Evolutionary conservation across 108 stramenopile species (phyloP), one percentile per base, ranked within the genome.

Genomic region (Fragilaria crotonensis): DNA sequence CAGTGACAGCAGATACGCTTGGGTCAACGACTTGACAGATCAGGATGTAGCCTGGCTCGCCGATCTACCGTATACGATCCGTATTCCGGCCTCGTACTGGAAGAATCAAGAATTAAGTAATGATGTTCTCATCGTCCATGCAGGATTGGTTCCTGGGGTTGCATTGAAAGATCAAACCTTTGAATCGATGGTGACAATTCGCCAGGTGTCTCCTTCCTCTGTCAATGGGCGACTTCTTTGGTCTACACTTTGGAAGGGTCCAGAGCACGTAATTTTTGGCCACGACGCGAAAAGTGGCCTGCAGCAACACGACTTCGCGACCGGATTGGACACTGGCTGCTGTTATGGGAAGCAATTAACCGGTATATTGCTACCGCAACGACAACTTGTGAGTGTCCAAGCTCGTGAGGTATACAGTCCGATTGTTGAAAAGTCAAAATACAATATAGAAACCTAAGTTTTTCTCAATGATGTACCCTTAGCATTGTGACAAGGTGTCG

Each of bases 261-360:
- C 81, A 0, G 59, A 82, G 30, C 67, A 52, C 23, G 84, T 93
- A 0, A 78, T 90, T 36, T 96, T 96, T 74, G 95, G 95, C 4
- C 95, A 96, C 66, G 93, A 96, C 67, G 95, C 95, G 29, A 64
- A 63, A 51, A 63, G 93, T 29, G 91, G 91, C 32, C 55, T 94
- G 26, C 93, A 94, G 54, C 36, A 48, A 33, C 69, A 79, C 59
- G 67, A 58, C 26, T 55, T 25, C 56, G 92, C 92, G 29, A 85
- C 83, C 29, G 95, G 95, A 3, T 69, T 96, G 44, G 95, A 96
- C 63, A 86, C 93, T 22, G 95, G 95, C 4, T 88, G 85, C 52
- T 75, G 78, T 19, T 96, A 96, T 61, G 95, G 95, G 30, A 84
- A 79, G 41, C 49, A 65, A 21, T 63, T 95, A 33, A 92, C 87